Evolutionary conservation across 371 early-diverging fungal genomes (phyloP).

Genomic region (Gilbertella persicaria): DNA sequence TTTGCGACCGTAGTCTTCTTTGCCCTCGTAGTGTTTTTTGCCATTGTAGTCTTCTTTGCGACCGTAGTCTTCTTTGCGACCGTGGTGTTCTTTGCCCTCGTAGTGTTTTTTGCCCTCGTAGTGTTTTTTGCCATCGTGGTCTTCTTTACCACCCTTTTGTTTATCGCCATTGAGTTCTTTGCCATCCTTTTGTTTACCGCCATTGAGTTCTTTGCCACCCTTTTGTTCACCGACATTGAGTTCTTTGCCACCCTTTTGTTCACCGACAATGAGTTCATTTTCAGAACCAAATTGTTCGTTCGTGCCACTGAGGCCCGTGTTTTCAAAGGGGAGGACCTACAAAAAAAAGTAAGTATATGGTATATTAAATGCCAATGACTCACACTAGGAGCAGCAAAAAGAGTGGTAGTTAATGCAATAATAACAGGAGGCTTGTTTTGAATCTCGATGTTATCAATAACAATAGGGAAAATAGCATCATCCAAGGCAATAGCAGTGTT

Average conservation of each 20-base stretch:
- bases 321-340: too few species aligned
- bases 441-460: not conserved
- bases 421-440: constrained; percentile 10
- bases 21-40: too few species aligned
- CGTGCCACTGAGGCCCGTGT: too few species aligned
- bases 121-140: not conserved
- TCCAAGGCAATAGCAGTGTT: not conserved
- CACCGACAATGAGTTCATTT: too few species aligned
- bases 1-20: too few species aligned
- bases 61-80: not conserved
- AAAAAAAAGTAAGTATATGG: too few species aligned
- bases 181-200: not conserved
- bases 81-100: not conserved
- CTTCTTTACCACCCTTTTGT: not conserved
- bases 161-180: not conserved
- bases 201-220: not conserved
- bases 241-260: not conserved
- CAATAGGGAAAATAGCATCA: not conserved
- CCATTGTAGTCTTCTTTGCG: too few species aligned
- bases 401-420: constrained; percentile 1
- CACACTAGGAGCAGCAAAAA: not conserved
- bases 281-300: too few species aligned
- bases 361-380: too few species aligned
- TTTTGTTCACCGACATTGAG: not conserved
- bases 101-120: not conserved